A percentile compares a stretch with the other conserved stretches of the same genome.
Evolutionary conservation across 2,329 filamentous ascomycete genomes (phyloP).

Genomic region (Tolypocladium album): DNA sequence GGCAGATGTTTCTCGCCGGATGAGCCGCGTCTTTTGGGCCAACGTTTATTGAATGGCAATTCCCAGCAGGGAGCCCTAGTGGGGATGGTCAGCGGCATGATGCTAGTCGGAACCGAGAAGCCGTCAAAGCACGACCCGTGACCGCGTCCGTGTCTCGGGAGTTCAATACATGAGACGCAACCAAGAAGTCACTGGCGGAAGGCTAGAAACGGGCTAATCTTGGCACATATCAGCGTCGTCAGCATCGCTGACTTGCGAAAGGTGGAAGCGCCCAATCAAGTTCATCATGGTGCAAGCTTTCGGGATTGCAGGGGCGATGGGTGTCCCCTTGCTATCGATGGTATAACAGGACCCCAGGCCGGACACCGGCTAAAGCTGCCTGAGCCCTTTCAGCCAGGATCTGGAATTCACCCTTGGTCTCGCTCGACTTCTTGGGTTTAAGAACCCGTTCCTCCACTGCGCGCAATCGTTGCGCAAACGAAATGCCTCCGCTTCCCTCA

Average conservation of each 20-base stretch:
- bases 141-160: neutral
- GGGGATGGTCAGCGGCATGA: neutral
- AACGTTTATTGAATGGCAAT: neutral
- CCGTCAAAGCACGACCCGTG: neutral
- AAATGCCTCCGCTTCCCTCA: neutral
- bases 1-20: conserved; percentile 50
- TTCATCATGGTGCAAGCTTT: neutral
- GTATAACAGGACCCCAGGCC: no score
- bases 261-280: neutral
- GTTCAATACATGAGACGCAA: neutral
- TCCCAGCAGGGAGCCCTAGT: neutral
- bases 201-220: neutral
- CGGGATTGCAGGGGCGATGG: neutral
- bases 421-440: no score
- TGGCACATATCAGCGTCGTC: neutral
- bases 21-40: conserved; percentile 15
- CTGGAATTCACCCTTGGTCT: no score
- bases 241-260: neutral
- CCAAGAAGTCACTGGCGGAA: neutral
- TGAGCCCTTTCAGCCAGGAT: no score
- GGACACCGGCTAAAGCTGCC: no score
- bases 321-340: no score
- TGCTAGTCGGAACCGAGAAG: neutral
- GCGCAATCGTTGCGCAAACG: neutral
- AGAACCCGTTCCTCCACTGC: neutral